Conservation (phyloP, 2,329 filamentous ascomycete species). For the Aspergillus glaucus region DNA sequence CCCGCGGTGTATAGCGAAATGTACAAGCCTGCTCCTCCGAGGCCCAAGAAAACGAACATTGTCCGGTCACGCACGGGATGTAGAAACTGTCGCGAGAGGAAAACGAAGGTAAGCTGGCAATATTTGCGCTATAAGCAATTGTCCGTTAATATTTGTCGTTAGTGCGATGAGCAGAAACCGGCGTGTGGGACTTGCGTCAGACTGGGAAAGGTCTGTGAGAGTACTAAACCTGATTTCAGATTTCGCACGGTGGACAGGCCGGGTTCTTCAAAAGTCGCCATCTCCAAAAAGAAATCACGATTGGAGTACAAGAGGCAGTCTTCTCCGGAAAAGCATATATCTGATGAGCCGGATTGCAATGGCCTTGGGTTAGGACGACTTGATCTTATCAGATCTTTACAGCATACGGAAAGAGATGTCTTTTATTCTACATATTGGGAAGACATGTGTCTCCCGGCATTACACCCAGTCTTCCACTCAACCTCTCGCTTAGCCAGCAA, state of each 20-base stretch:
- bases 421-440: conserved; percentile 23
- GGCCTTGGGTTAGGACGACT: neutral
- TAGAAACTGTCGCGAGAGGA: conserved; percentile 11
- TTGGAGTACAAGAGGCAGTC: too few species aligned
- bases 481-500: neutral
- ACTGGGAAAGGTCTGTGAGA: conserved; percentile 13
- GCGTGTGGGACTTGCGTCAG: conserved; percentile 18
- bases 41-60: conserved; percentile 14
- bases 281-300: too few species aligned
- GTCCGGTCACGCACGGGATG: conserved; percentile 16
- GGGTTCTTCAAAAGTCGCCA: too few species aligned
- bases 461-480: conserved; percentile 16
- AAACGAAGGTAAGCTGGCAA: neutral
- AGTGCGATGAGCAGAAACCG: conserved; percentile 21
- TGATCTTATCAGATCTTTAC: conserved; percentile 13
- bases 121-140: too few species aligned
- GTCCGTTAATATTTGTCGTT: too few species aligned
- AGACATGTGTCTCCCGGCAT: conserved; percentile 15
- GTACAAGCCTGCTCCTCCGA: conserved; percentile 13
- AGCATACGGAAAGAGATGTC: conserved; percentile 15
- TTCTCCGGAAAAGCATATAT: too few species aligned
- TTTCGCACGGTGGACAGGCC: conserved; percentile 5
- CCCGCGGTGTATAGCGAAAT: neutral
- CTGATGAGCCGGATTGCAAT: too few species aligned
- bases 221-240: conserved; percentile 6